Evolutionary conservation across 2,329 filamentous ascomycete species (phyloP).

Genomic region (Trichoderma lentiforme): DNA sequence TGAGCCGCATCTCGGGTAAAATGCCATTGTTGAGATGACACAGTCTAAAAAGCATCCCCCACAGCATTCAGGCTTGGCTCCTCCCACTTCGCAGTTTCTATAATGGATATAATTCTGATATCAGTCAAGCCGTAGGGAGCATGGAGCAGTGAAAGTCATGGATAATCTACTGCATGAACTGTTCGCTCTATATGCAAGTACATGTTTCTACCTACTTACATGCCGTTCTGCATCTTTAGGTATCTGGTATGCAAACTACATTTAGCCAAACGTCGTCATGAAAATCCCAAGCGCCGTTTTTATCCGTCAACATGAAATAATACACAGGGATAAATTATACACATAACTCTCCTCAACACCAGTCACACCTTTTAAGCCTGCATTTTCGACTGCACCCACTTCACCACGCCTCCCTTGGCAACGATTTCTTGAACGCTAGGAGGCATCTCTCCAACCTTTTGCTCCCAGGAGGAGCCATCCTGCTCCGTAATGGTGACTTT

Average conservation of each 20-base stretch:
- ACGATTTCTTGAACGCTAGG: slow-evolving; percentile 86
- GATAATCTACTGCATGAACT: not conserved
- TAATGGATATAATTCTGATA: no score
- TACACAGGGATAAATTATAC: not conserved
- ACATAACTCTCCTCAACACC: not conserved
- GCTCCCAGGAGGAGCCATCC: slow-evolving; percentile 65
- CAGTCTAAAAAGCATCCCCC: no score
- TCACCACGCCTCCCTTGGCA: slow-evolving; percentile 67
- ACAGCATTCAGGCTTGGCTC: no score
- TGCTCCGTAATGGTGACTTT: slow-evolving; percentile 70
- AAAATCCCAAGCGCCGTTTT: not conserved
- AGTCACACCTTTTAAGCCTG: not conserved
- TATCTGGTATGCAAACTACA: no score
- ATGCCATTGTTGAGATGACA: no score
- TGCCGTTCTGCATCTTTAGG: no score
- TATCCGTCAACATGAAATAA: not conserved
- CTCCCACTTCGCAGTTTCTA: no score
- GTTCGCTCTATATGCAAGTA: not conserved
- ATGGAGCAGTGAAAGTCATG: not conserved
- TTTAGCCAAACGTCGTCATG: not conserved
- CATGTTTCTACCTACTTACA: fast-evolving
- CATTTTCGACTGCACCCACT: slow-evolving; percentile 76
- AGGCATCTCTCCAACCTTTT: slow-evolving; percentile 79
- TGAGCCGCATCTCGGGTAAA: no score
- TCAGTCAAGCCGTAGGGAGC: fast-evolving